Conservation (phyloP, 768 basidiomycete genomes). For the Naganishia onofrii region DNA sequence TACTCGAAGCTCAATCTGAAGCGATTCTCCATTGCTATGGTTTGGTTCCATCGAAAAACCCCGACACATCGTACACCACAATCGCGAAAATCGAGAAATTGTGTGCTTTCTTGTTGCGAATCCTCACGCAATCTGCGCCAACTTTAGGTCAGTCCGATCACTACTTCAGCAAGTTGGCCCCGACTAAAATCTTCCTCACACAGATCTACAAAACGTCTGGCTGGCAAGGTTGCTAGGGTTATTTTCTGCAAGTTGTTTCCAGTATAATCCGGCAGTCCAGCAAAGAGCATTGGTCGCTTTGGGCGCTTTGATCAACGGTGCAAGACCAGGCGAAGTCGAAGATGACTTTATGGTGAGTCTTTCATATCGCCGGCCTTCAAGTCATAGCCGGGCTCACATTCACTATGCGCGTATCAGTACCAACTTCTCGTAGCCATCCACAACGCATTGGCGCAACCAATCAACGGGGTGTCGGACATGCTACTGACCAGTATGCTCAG, state of each 20-base stretch:
- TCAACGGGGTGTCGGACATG: conserved; percentile 13
- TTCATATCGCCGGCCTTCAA: background rate
- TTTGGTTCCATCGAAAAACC: conserved; percentile 8
- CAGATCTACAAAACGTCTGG: conserved; percentile 27
- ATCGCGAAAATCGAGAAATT: conserved; percentile 9
- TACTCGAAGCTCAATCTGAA: conserved; percentile 14
- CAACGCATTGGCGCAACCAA: conserved; percentile 23
- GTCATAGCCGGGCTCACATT: background rate
- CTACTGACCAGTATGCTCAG: conserved; percentile 21
- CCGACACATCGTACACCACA: conserved; percentile 10
- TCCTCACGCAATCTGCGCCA: conserved; percentile 17
- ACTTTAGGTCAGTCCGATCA: conserved; percentile 3
- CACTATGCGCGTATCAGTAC: background rate
- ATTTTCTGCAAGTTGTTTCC: conserved; percentile 27
- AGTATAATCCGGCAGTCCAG: conserved; percentile 29
- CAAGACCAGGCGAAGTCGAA: conserved; percentile 22
- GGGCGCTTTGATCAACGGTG: conserved; percentile 12
- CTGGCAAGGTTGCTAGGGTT: conserved; percentile 19
- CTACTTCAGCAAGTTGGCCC: background rate
- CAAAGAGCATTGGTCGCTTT: conserved; percentile 28
- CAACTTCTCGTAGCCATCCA: conserved; percentile 28
- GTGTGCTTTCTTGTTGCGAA: conserved; percentile 1
- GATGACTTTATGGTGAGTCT: conserved; percentile 27
- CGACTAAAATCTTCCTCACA: background rate
- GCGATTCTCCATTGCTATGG: conserved; percentile 14